These are phyloP conservation scores for Rostrohypoxylon terebratum DNA, from an alignment of 495 filamentous ascomycete species.

Conservation along the genomic window DNA sequence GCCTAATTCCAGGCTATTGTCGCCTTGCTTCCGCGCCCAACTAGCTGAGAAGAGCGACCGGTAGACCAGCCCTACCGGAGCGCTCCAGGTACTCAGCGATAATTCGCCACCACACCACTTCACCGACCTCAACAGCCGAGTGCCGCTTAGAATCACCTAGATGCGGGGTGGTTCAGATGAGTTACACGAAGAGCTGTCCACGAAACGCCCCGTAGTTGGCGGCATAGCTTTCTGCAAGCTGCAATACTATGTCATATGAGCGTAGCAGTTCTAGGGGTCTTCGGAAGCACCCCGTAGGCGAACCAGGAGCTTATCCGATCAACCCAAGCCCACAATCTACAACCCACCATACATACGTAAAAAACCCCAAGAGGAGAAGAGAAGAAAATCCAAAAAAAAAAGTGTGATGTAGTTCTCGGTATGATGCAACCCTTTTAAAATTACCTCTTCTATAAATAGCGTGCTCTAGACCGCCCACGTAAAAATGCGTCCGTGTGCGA, in stretches of 20 bases:
- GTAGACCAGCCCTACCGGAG: neutral
- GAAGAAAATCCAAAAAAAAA: neutral
- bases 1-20: neutral
- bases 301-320: slow-evolving; percentile 11
- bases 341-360: neutral
- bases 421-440: slow-evolving; percentile 17
- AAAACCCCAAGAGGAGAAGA: neutral
- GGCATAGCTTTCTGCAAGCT: slow-evolving; percentile 15
- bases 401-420: neutral
- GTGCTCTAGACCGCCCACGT: slow-evolving; percentile 22
- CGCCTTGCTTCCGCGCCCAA: neutral
- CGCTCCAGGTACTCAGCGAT: neutral
- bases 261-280: neutral
- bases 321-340: neutral
- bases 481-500: neutral
- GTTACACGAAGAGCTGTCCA: slow-evolving; percentile 9
- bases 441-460: slow-evolving; percentile 34
- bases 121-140: slow-evolving; percentile 2
- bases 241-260: slow-evolving; percentile 3
- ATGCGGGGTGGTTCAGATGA: neutral
- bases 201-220: neutral
- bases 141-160: slow-evolving; percentile 21
- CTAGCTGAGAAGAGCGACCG: neutral
- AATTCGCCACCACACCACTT: slow-evolving; percentile 3
- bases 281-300: slow-evolving; percentile 10